These are phyloP conservation scores for Ophiocordyceps sinensis DNA, from an alignment of 2,329 filamentous ascomycete species.

Conservation along the genomic window DNA sequence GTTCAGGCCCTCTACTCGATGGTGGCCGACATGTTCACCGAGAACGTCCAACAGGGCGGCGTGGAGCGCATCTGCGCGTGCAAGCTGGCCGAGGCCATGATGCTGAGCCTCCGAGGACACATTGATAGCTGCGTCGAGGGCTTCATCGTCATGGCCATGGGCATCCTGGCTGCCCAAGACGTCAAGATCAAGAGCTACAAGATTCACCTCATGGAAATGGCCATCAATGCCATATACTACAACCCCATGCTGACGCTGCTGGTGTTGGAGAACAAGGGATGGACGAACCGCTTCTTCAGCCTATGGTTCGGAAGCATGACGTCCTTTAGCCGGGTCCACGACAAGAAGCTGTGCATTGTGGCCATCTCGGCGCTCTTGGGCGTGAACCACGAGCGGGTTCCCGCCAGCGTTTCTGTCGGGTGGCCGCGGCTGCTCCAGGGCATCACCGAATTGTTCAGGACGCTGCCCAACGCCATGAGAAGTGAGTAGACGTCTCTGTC, in stretches of 20 bases:
- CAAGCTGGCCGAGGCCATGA: slow-evolving; percentile 92
- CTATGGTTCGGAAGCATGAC: slow-evolving; percentile 96
- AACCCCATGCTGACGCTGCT: slow-evolving; percentile 76
- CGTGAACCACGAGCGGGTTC: slow-evolving; percentile 67
- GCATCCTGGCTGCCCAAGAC: slow-evolving; percentile 58
- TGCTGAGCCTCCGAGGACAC: slow-evolving; percentile 82
- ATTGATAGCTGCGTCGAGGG: slow-evolving; percentile 80
- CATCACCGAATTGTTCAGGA: slow-evolving; percentile 82
- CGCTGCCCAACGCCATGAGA: slow-evolving; percentile 73
- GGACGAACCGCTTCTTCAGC: slow-evolving; percentile 99
- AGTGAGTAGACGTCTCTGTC: slow-evolving; percentile 37
- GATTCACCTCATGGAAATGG: slow-evolving; percentile 96
- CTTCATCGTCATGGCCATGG: slow-evolving; percentile 85
- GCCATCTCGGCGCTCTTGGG: slow-evolving; percentile 79
- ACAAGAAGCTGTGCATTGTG: slow-evolving; percentile 96
- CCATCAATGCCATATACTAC: slow-evolving; percentile 97
- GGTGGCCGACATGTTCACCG: slow-evolving; percentile 88
- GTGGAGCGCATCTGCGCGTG: slow-evolving; percentile 94
- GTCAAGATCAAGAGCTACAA: slow-evolving; percentile 85
- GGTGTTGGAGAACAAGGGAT: slow-evolving; percentile 77
- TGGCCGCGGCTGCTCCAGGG: slow-evolving; percentile 87
- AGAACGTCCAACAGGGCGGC: slow-evolving; percentile 82
- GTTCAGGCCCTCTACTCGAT: slow-evolving; percentile 82
- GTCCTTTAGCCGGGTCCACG: slow-evolving; percentile 82
- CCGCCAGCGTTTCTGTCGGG: slow-evolving; percentile 81